Evolutionary conservation across 202 grass and related monocot species (phyloP).

Genomic region (Panicum hallii): DNA sequence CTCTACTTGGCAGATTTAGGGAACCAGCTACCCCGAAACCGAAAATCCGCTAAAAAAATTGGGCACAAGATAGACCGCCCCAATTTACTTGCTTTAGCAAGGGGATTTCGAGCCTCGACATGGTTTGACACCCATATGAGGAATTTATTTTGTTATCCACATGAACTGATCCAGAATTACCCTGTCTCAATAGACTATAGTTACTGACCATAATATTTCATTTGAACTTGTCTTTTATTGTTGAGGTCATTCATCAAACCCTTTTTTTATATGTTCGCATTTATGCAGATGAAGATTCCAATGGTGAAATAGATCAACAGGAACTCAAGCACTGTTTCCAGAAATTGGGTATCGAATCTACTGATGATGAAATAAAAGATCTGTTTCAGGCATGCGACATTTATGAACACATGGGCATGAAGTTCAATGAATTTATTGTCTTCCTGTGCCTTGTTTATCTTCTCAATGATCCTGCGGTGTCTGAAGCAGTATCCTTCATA

Average conservation of each 20-base stretch:
- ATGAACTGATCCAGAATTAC: background rate
- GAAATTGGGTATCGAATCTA: slow-evolving; percentile 75
- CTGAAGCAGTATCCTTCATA: slow-evolving; percentile 83
- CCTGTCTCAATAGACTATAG: background rate
- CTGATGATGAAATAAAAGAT: slow-evolving; percentile 84
- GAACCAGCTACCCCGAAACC: background rate
- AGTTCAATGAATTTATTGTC: slow-evolving; percentile 99
- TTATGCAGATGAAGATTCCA: slow-evolving; percentile 93
- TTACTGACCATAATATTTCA: background rate
- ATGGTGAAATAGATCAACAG: slow-evolving; percentile 93
- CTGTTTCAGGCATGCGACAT: slow-evolving; percentile 92
- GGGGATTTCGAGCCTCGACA: background rate
- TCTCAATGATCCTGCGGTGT: slow-evolving; percentile 81
- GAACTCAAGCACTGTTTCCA: slow-evolving; percentile 94
- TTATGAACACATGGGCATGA: slow-evolving; percentile 91
- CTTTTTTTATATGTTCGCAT: background rate
- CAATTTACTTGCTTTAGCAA: background rate
- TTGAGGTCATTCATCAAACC: background rate
- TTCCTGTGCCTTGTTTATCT: slow-evolving; percentile 99
- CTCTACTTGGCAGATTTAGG: background rate
- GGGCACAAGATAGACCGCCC: background rate
- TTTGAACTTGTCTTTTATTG: background rate
- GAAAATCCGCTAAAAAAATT: slow-evolving; percentile 1
- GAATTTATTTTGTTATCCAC: background rate
- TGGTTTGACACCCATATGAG: background rate